These are phyloP conservation scores for Penicillium robsamsonii DNA, from an alignment of 495 filamentous ascomycete species.

Conservation along the genomic window DNA sequence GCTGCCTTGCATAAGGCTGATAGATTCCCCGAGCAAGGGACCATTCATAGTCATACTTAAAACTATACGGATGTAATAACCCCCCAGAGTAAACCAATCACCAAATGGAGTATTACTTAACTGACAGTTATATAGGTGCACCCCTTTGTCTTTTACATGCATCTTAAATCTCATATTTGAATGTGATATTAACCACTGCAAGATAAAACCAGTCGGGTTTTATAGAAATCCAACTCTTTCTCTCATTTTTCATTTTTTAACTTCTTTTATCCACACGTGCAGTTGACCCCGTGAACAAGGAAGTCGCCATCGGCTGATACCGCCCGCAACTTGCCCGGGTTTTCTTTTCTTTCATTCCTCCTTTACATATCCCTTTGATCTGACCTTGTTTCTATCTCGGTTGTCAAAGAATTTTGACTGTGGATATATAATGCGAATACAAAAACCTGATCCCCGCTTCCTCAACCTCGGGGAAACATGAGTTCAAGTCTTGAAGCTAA, in stretches of 20 bases:
- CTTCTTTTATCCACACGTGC: neutral
- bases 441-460: conserved; percentile 25
- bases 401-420: neutral
- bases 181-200: neutral
- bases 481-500: conserved; percentile 84
- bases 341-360: conserved; percentile 4
- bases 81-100: neutral
- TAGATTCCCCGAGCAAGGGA: conserved; percentile 1
- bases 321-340: conserved; percentile 1
- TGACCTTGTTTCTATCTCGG: neutral
- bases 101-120: neutral
- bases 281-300: conserved; percentile 1
- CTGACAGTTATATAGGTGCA: neutral
- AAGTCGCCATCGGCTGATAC: conserved; percentile 15
- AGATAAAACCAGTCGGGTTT: neutral
- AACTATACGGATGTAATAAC: neutral
- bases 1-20: conserved; percentile 14
- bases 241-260: neutral
- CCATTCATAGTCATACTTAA: neutral
- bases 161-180: neutral
- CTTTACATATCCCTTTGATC: conserved; percentile 3
- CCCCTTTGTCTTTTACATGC: neutral
- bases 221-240: neutral
- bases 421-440: conserved; percentile 32
- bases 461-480: conserved; percentile 48